Percentiles rank a stretch among this genome's conserved stretches.
These are phyloP conservation scores for Trematosphaeria pertusa DNA, from an alignment of 2,329 filamentous ascomycete species.

Conservation along the genomic window DNA sequence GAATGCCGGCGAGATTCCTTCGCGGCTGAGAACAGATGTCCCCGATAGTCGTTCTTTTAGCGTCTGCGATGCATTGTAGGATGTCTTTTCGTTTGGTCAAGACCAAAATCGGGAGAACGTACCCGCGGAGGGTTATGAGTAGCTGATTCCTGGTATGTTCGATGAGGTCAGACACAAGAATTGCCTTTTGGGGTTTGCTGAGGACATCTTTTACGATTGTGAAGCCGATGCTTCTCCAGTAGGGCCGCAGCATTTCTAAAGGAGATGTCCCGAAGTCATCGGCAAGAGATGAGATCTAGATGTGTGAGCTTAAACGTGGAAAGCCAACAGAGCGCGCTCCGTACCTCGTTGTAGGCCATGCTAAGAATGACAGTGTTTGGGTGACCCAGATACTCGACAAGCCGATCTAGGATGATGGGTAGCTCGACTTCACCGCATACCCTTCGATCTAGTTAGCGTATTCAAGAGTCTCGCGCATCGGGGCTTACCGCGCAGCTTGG, in stretches of 20 bases:
- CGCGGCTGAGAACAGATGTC: conserved; percentile 66
- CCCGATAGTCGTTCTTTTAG: conserved; percentile 63
- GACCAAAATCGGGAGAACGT: conserved; percentile 87
- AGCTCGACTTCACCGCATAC: conserved; percentile 81
- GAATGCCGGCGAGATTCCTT: conserved; percentile 64
- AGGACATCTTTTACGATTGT: conserved; percentile 82
- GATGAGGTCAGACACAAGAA: conserved; percentile 80
- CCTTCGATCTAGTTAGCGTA: conserved; percentile 46
- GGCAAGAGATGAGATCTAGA: conserved; percentile 73
- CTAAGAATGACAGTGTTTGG: conserved; percentile 79
- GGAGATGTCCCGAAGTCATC: conserved; percentile 68
- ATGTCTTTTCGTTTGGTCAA: conserved; percentile 78
- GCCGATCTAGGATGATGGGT: conserved; percentile 81
- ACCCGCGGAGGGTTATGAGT: conserved; percentile 75
- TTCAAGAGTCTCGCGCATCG: no score
- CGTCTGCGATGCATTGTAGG: conserved; percentile 80
- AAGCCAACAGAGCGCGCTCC: not conserved
- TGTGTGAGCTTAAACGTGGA: conserved; percentile 5
- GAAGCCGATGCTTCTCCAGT: conserved; percentile 86
- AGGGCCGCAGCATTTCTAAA: conserved; percentile 78
- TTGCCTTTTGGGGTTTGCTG: conserved; percentile 79
- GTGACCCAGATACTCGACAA: conserved; percentile 88
- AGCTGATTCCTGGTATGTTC: conserved; percentile 77
- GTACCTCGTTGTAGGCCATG: conserved; percentile 81
- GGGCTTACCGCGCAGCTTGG: conserved; percentile 72